Percentiles rank a stretch among this genome's conserved stretches.
Evolutionary conservation across 768 basidiomycete genomes (phyloP).

Genomic region (Agrocybe chaxingu): DNA sequence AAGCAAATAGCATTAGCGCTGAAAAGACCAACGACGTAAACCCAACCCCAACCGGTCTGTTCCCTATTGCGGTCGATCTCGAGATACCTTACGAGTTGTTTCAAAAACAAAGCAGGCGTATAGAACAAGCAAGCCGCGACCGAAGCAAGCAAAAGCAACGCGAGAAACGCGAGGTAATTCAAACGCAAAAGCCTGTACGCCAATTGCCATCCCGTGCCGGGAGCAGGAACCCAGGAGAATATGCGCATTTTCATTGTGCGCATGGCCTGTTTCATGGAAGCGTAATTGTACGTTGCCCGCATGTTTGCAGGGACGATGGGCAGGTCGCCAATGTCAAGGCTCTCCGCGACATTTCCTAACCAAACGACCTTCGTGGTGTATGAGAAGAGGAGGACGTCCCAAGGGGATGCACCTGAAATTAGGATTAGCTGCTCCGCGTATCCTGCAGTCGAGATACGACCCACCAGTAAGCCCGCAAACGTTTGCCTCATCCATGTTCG

Average conservation of each 20-base stretch:
- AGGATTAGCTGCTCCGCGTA: not conserved
- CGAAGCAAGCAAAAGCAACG: slow-evolving; percentile 49
- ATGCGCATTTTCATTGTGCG: slow-evolving; percentile 47
- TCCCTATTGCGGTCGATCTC: slow-evolving; percentile 58
- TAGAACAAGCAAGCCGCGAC: slow-evolving; percentile 66
- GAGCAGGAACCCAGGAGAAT: slow-evolving; percentile 53
- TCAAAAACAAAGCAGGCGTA: slow-evolving; percentile 61
- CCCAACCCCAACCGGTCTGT: slow-evolving; percentile 70
- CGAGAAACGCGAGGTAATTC: slow-evolving; percentile 41
- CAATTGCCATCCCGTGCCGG: slow-evolving; percentile 65
- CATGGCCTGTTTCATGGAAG: slow-evolving; percentile 60
- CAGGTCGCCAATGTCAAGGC: slow-evolving; percentile 83
- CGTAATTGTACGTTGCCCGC: slow-evolving; percentile 63
- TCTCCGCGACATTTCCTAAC: slow-evolving; percentile 71
- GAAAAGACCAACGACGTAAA: slow-evolving; percentile 43
- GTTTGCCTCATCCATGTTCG: slow-evolving; percentile 68
- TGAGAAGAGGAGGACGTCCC: slow-evolving; percentile 72
- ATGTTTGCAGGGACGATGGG: slow-evolving; percentile 76
- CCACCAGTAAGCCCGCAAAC: slow-evolving; percentile 62
- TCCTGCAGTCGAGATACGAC: slow-evolving; percentile 4
- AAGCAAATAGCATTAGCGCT: slow-evolving; percentile 28
- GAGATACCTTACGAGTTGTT: slow-evolving; percentile 57
- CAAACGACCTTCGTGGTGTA: slow-evolving; percentile 87
- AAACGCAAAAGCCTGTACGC: slow-evolving; percentile 58
- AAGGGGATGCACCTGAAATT: slow-evolving; percentile 49